Percentiles rank a stretch among this genome's conserved stretches.
phyloP scores from a whole-genome alignment of 1,139 yeast species.

The Zygoascus sp. region DNA sequence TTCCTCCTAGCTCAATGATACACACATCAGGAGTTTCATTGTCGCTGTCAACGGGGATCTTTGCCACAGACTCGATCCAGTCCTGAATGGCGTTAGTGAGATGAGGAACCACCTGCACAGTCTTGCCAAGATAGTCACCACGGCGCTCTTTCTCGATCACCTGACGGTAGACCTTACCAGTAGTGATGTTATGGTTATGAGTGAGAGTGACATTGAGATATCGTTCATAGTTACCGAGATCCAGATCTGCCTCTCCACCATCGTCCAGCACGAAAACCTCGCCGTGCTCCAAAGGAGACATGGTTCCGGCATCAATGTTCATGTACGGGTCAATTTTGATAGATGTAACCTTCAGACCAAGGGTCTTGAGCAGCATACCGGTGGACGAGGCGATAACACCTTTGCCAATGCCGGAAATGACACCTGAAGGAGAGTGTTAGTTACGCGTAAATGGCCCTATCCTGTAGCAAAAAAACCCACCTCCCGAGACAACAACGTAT shows the following conservation, averaged over 20 bases:
- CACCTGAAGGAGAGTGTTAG: conserved; percentile 55
- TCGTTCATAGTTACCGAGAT: conserved; percentile 96
- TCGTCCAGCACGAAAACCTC: conserved; percentile 97
- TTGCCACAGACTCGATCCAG: conserved; percentile 94
- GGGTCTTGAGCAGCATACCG: conserved; percentile 87
- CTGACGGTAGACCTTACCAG: conserved; percentile 93
- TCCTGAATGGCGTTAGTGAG: conserved; percentile 96
- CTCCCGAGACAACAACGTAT: conserved; percentile 99
- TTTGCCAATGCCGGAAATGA: conserved; percentile 97
- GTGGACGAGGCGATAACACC: conserved; percentile 97
- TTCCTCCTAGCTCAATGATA: conserved; percentile 96
- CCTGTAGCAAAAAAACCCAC: conserved; percentile 35
- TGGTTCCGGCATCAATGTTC: conserved; percentile 99
- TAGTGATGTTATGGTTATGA: conserved; percentile 91
- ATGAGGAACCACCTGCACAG: conserved; percentile 99
- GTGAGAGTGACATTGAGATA: conserved; percentile 91
- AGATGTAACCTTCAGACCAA: conserved; percentile 92
- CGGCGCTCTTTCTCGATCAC: conserved; percentile 93
- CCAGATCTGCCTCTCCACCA: conserved; percentile 98
- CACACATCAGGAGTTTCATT: conserved; percentile 88
- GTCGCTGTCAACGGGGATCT: conserved; percentile 86
- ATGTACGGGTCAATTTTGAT: conserved; percentile 98
- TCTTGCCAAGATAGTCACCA: conserved; percentile 96
- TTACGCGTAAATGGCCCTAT: no score
- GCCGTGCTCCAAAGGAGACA: conserved; percentile 99